Evolutionary conservation across 1,284 basidiomycete genomes (phyloP).

Genomic region (Rhodotorula sp.): DNA sequence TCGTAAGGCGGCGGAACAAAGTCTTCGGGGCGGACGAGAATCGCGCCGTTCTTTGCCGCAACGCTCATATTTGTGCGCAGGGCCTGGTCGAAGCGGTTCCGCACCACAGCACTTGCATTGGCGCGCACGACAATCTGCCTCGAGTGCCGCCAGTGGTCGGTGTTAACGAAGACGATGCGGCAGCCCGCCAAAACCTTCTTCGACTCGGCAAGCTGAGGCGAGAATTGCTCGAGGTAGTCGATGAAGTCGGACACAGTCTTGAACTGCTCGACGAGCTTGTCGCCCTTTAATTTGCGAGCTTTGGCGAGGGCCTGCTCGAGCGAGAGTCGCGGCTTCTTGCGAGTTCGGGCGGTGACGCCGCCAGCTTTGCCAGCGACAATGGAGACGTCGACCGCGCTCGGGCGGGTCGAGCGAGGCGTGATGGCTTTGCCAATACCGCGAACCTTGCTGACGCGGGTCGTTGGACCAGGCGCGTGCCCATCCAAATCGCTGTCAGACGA

Average conservation of each 20-base stretch:
- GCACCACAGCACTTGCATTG: background rate
- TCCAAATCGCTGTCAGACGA: background rate
- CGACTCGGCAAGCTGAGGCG: background rate
- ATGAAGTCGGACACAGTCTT: slow-evolving; percentile 16
- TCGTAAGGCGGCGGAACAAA: slow-evolving; percentile 19
- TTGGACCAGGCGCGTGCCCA: background rate
- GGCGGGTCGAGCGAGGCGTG: background rate
- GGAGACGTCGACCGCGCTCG: too few relatives aligned
- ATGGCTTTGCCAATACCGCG: background rate
- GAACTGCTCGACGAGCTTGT: slow-evolving; percentile 15
- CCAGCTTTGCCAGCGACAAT: too few relatives aligned
- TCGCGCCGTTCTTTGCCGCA: slow-evolving; percentile 20
- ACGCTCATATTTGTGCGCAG: slow-evolving; percentile 5
- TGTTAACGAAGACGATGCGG: slow-evolving; percentile 24
- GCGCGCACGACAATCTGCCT: background rate
- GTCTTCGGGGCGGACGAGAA: slow-evolving; percentile 26
- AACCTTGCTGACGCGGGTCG: background rate
- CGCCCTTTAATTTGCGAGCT: background rate
- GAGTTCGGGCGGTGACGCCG: too few relatives aligned
- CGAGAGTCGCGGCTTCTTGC: slow-evolving; percentile 9
- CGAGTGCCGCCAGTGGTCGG: slow-evolving; percentile 20
- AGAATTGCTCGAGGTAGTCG: slow-evolving; percentile 15
- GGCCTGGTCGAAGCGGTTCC: slow-evolving; percentile 23
- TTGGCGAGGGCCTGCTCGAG: slow-evolving; percentile 8
- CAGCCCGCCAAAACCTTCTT: slow-evolving; percentile 8